Percentiles rank a stretch among this genome's conserved stretches.
These are phyloP conservation scores for Wickerhamiella sorbophila DNA, from an alignment of 805 yeast genomes.

Conservation along the genomic window DNA sequence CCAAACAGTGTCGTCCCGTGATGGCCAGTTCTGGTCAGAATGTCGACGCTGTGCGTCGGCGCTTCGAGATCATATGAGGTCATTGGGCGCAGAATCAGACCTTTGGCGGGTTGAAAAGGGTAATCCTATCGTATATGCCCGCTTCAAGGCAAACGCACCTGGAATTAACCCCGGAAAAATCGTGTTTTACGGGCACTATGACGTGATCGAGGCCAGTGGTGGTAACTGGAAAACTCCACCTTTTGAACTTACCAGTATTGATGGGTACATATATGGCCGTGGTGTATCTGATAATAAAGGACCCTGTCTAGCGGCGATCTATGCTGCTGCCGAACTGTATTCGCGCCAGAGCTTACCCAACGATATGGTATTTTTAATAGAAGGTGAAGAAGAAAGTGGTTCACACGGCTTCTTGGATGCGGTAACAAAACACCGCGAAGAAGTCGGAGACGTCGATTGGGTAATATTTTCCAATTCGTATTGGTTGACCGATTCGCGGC, in stretches of 20 bases:
- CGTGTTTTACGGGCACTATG: conserved; percentile 92
- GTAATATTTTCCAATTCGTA: conserved; percentile 78
- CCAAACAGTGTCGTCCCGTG: conserved; percentile 64
- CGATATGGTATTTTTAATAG: conserved; percentile 72
- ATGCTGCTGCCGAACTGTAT: conserved; percentile 64
- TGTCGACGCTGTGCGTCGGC: conserved; percentile 78
- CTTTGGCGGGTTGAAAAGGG: conserved; percentile 61
- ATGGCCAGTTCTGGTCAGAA: conserved; percentile 55
- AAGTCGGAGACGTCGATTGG: conserved; percentile 76
- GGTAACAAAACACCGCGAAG: conserved; percentile 30
- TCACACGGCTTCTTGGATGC: conserved; percentile 70
- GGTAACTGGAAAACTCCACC: conserved; percentile 70
- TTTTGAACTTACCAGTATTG: conserved; percentile 53
- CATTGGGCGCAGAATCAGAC: conserved; percentile 50
- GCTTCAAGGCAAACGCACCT: conserved; percentile 33
- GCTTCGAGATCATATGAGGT: conserved; percentile 44
- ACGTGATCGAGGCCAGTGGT: conserved; percentile 67
- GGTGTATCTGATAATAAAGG: conserved; percentile 95
- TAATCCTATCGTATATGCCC: conserved; percentile 75
- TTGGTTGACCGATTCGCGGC: conserved; percentile 81
- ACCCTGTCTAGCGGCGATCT: conserved; percentile 74
- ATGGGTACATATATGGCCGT: conserved; percentile 80
- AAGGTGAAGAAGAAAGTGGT: conserved; percentile 94
- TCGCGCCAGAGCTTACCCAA: conserved; percentile 38
- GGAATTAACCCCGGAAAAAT: conserved; percentile 29